Evolutionary conservation across 2,329 filamentous ascomycete species (phyloP).

Genomic region (Pseudogymnoascus sp.): DNA sequence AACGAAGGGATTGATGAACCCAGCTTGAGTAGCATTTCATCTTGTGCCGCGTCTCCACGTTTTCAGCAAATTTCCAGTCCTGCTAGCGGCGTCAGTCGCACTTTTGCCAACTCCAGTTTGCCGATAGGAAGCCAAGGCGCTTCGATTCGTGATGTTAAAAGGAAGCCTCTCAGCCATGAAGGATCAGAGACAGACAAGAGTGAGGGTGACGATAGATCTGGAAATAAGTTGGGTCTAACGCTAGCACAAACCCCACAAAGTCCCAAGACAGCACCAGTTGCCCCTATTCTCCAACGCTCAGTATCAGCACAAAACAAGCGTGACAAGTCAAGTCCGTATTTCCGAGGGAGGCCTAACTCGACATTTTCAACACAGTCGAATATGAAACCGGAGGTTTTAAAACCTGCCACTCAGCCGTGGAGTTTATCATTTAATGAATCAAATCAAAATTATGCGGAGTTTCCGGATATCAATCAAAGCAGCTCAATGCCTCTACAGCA

Average conservation of each 20-base stretch:
- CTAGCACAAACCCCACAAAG: not conserved
- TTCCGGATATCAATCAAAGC: not conserved
- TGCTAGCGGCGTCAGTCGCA: not conserved
- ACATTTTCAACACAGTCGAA: not conserved
- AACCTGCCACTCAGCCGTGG: not conserved
- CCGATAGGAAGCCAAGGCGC: not conserved
- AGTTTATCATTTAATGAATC: not conserved
- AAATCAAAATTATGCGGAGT: not conserved
- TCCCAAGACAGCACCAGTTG: not conserved
- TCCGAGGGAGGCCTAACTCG: not conserved
- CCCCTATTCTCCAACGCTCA: not conserved
- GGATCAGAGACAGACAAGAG: not conserved
- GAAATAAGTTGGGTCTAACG: not conserved
- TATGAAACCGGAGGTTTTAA: not conserved
- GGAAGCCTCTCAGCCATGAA: not conserved
- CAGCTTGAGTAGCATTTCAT: not conserved
- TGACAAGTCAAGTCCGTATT: slow-evolving; percentile 3
- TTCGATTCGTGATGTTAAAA: not conserved
- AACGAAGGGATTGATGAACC: not conserved
- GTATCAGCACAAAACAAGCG: slow-evolving; percentile 3
- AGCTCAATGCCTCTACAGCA: not conserved
- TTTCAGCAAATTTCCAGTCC: not conserved
- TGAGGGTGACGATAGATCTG: not conserved
- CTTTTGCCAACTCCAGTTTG: not conserved
- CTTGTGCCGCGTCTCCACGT: not conserved